Evolutionary conservation across 805 yeast species (phyloP).

Genomic region (Candida khao-thaluensis): DNA sequence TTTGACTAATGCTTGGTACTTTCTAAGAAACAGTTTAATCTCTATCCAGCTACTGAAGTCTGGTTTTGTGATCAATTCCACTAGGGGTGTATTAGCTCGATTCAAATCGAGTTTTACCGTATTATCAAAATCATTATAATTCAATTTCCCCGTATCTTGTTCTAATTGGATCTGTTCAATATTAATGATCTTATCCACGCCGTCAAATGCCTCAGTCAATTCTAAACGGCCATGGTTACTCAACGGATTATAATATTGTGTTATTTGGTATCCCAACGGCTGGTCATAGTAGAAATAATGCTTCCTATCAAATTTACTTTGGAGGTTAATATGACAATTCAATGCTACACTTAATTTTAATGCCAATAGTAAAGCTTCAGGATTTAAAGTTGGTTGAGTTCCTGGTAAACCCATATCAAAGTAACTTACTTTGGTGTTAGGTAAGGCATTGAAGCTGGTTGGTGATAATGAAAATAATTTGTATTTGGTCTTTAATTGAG

Average conservation of each 20-base stretch:
- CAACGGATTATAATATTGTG: constrained; percentile 81
- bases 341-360: constrained; percentile 71
- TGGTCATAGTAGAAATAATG: constrained; percentile 97
- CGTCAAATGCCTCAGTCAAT: constrained; percentile 54
- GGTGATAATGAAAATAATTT: constrained; percentile 75
- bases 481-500: constrained; percentile 71
- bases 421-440: constrained; percentile 70
- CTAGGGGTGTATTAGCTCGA: constrained; percentile 80
- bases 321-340: constrained; percentile 52
- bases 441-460: constrained; percentile 44
- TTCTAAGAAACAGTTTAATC: constrained; percentile 75
- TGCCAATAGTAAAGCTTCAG: constrained; percentile 69
- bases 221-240: constrained; percentile 64
- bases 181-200: constrained; percentile 49
- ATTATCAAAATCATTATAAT: constrained; percentile 46
- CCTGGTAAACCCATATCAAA: constrained; percentile 92
- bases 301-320: constrained; percentile 82
- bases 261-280: constrained; percentile 93
- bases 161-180: constrained; percentile 87
- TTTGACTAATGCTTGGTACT: constrained; percentile 70
- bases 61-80: constrained; percentile 90
- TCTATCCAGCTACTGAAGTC: constrained; percentile 68
- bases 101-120: constrained; percentile 68
- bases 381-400: constrained; percentile 79
- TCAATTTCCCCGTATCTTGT: constrained; percentile 89